These are phyloP conservation scores for Dovyalis caffra DNA, from an alignment of 345 rosid genomes.

Conservation along the genomic window DNA sequence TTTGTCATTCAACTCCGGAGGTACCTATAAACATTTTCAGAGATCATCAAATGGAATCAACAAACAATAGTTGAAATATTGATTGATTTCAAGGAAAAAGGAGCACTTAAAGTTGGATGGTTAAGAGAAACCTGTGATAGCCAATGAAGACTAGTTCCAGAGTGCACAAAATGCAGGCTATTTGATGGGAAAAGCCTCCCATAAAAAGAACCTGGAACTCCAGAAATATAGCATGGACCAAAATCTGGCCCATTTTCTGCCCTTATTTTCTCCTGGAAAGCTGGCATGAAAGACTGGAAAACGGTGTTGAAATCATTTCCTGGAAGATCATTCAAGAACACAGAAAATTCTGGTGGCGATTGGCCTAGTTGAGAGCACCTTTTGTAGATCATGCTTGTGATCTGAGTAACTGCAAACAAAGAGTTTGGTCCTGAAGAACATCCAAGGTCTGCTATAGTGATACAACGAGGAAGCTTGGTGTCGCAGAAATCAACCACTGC, in stretches of 20 bases:
- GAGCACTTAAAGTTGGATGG: not conserved
- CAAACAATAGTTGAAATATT: not conserved
- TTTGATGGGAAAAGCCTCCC: slow-evolving; percentile 45
- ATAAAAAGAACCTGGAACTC: slow-evolving; percentile 46
- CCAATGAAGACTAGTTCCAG: slow-evolving; percentile 47
- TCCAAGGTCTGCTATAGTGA: slow-evolving; percentile 43
- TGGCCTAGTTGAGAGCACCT: slow-evolving; percentile 17
- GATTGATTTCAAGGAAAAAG: not conserved
- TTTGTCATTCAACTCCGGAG: slow-evolving; percentile 31
- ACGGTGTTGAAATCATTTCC: slow-evolving; percentile 47
- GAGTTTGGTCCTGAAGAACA: slow-evolving; percentile 49
- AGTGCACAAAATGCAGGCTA: slow-evolving; percentile 42
- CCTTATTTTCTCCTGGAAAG: slow-evolving; percentile 27
- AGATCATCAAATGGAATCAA: not conserved
- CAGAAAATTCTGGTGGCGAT: slow-evolving; percentile 24
- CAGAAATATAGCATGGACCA: slow-evolving; percentile 31
- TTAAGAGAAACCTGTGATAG: slow-evolving; percentile 42
- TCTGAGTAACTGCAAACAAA: slow-evolving; percentile 18
- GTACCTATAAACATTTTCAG: slow-evolving; percentile 26
- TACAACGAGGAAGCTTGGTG: not conserved
- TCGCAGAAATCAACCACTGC: slow-evolving; percentile 31
- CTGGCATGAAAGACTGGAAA: slow-evolving; percentile 31
- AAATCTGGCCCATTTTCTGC: slow-evolving; percentile 33
- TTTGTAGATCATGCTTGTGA: slow-evolving; percentile 18
- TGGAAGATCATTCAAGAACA: slow-evolving; percentile 41